Base-by-base conservation (phyloP, 23 red algal species). In the Gracilariopsis chorda region DNA sequence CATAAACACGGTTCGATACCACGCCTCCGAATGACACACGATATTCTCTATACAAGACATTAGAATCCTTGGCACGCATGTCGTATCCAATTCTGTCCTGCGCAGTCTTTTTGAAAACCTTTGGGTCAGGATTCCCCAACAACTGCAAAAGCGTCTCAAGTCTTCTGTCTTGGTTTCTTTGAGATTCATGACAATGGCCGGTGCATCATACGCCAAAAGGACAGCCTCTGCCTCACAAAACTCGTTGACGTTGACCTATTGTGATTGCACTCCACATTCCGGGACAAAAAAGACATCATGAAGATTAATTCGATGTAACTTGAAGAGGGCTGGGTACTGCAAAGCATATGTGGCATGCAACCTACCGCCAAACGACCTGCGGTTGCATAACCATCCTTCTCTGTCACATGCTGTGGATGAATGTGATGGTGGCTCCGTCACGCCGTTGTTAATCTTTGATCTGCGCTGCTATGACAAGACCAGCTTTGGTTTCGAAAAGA, bases 401-500 rank as follows among this genome's bases (percentile, higher is more conserved):
- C 91, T 98, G 20, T 47, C 75, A 20, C 75, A 92, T 28, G 96
- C 94, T 57, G 24, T 94, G 44, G 92, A 93, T 39, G 82, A 95
- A 67, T 77, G 78, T 21, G 48, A 43, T 2, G 75, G 80, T n/a
- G 76, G 55, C 51, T 44, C 71, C 13, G 57, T 92, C 41, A 28
- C 94, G 48, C 93, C 93, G 12, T 74, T 98, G 13, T 98, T 88
- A 80, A 92, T 92, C 79, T 98, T 98, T 82, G 96, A 98, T 45
- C 93, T 89, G 4, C 84, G 96, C 37, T 88, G 88, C 51, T 98
- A 95, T 74, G 92, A 88, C 44, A 95, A 95, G 77, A 95, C 92
- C 46, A 80, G 72, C 20, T 98, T 95, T 83, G 96, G 96, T 28
- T 98, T 98, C 41, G 93, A 94, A 75, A 94, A 94, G 67, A 98